Evolutionary conservation across 1,139 yeast species (phyloP).

Genomic region (Debaryomycetaceae sp.): DNA sequence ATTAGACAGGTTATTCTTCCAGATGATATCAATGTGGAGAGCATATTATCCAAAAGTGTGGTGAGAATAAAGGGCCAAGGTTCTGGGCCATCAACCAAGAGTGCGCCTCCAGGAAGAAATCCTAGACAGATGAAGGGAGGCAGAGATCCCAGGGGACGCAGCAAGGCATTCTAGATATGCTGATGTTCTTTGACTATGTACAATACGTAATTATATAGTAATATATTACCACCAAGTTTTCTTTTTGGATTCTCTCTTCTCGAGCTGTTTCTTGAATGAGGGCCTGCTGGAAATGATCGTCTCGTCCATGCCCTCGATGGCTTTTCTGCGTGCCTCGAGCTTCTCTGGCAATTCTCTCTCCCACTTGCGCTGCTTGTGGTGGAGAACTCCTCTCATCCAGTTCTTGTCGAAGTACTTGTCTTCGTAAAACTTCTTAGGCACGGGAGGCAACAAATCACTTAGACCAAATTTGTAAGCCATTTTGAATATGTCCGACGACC

Average conservation of each 20-base stretch:
- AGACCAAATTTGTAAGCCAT: slow-evolving; percentile 80
- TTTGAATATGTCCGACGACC: slow-evolving; percentile 83
- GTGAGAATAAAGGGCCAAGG: slow-evolving; percentile 38
- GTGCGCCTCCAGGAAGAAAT: slow-evolving; percentile 7
- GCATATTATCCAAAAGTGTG: slow-evolving; percentile 51
- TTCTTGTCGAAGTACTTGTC: slow-evolving; percentile 71
- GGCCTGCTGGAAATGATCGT: slow-evolving; percentile 65
- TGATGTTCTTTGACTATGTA: neutral
- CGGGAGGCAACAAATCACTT: slow-evolving; percentile 71
- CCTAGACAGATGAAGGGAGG: slow-evolving; percentile 15
- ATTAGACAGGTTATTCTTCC: slow-evolving; percentile 84
- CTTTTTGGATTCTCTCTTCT: slow-evolving; percentile 45
- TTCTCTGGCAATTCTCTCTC: slow-evolving; percentile 68
- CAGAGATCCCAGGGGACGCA: slow-evolving; percentile 18
- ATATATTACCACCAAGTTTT: slow-evolving; percentile 42
- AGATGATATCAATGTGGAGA: slow-evolving; percentile 81
- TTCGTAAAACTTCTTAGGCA: slow-evolving; percentile 72
- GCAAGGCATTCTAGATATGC: neutral
- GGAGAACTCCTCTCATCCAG: slow-evolving; percentile 73
- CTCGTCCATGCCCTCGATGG: slow-evolving; percentile 70
- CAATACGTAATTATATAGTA: neutral
- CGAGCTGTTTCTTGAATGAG: slow-evolving; percentile 53
- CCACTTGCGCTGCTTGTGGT: slow-evolving; percentile 79
- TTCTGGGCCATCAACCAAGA: slow-evolving; percentile 35
- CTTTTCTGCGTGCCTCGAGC: slow-evolving; percentile 59